Conservation (phyloP, 2,329 filamentous ascomycete genomes). For the Colletotrichum salicis region DNA sequence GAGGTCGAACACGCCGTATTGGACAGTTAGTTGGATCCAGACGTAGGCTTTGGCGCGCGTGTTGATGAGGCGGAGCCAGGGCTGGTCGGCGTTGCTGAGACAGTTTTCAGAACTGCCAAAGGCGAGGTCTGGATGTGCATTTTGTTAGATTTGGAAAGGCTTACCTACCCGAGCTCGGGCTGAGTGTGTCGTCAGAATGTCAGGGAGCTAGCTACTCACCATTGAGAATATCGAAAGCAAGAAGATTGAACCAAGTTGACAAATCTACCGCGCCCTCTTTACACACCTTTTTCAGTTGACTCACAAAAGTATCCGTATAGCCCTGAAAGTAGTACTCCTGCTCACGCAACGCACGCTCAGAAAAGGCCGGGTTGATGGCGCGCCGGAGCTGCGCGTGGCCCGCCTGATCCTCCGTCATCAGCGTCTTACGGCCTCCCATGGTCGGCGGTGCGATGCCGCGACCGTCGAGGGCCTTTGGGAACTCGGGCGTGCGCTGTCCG, state of each 20-base stretch:
- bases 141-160: not conserved
- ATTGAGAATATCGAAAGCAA: not conserved
- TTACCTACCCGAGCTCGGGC: too few species aligned
- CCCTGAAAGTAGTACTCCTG: slow-evolving; percentile 42
- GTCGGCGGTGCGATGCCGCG: slow-evolving; percentile 6
- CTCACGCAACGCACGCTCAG: slow-evolving; percentile 41
- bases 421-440: not conserved
- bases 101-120: not conserved
- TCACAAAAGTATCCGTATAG: slow-evolving; percentile 41
- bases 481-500: slow-evolving; percentile 35
- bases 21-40: not conserved
- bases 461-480: slow-evolving; percentile 7
- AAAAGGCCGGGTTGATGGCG: slow-evolving; percentile 43
- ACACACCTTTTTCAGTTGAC: slow-evolving; percentile 26
- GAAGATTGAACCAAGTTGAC: not conserved
- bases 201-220: too few species aligned
- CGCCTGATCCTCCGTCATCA: not conserved
- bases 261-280: not conserved
- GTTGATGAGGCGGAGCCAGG: not conserved
- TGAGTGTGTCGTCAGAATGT: too few species aligned
- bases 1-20: slow-evolving; percentile 1
- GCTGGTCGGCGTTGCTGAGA: not conserved
- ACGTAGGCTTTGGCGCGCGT: not conserved
- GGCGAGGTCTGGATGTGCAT: not conserved
- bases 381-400: slow-evolving; percentile 38